These are phyloP conservation scores for Margaritispora aquatica DNA, from an alignment of 495 filamentous ascomycete species.

Conservation along the genomic window DNA sequence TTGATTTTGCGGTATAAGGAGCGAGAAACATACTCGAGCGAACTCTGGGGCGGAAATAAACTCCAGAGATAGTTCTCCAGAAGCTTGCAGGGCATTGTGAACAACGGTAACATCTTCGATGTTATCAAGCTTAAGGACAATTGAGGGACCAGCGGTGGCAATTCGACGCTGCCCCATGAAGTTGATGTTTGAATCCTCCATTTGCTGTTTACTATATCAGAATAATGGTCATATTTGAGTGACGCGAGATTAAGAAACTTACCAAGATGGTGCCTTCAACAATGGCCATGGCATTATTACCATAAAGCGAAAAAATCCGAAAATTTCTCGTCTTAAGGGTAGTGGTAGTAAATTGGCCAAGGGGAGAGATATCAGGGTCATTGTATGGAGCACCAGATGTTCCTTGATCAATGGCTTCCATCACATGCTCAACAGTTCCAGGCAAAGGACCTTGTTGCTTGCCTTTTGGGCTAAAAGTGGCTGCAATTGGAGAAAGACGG, in stretches of 20 bases:
- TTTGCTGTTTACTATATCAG: background rate
- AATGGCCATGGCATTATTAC: background rate
- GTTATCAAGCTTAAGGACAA: background rate
- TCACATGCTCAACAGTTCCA: background rate
- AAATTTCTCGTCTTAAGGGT: slow-evolving; percentile 8
- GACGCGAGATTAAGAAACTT: background rate
- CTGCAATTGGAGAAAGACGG: background rate
- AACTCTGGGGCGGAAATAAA: slow-evolving; percentile 43
- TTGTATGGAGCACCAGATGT: no score
- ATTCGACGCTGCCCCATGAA: background rate
- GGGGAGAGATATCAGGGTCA: background rate
- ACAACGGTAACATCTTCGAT: slow-evolving; percentile 34
- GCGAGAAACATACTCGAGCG: slow-evolving; percentile 23
- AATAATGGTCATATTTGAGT: background rate
- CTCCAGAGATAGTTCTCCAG: slow-evolving; percentile 37
- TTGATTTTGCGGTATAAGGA: background rate
- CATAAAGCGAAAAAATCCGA: background rate
- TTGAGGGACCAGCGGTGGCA: background rate
- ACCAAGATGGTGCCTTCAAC: background rate
- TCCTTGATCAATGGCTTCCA: background rate
- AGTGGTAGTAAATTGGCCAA: slow-evolving; percentile 18
- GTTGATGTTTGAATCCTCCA: slow-evolving; percentile 40
- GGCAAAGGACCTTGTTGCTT: background rate
- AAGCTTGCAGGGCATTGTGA: slow-evolving; percentile 37
- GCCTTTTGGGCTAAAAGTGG: no score